Evolutionary conservation across 2,329 filamentous ascomycete species (phyloP).

Genomic region (Sclerotinia trifoliorum): DNA sequence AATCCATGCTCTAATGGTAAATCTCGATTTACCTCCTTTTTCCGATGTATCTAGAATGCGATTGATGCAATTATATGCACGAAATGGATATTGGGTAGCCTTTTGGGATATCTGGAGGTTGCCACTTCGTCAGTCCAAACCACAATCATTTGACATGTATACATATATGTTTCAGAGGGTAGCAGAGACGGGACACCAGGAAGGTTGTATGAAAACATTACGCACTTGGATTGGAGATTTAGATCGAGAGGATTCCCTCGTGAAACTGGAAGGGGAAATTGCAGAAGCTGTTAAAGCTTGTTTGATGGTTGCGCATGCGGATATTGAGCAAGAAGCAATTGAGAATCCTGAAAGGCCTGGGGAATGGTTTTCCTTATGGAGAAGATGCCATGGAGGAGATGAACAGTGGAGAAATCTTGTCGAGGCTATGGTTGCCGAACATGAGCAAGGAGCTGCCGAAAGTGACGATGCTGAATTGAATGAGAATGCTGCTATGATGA

Average conservation of each 20-base stretch:
- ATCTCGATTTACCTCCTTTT: slow-evolving; percentile 47
- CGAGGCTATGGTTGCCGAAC: background rate
- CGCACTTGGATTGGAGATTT: slow-evolving; percentile 60
- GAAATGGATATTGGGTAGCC: slow-evolving; percentile 50
- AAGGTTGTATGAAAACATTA: slow-evolving; percentile 48
- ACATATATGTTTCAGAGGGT: slow-evolving; percentile 51
- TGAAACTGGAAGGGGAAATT: slow-evolving; percentile 48
- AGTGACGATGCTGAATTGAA: background rate
- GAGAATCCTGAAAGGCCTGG: slow-evolving; percentile 22
- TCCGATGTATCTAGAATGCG: slow-evolving; percentile 42
- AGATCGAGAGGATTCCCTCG: slow-evolving; percentile 51
- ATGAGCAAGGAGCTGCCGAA: background rate
- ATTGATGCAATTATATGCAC: slow-evolving; percentile 50
- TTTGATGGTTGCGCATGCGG: slow-evolving; percentile 54
- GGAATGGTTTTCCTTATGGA: slow-evolving; percentile 32
- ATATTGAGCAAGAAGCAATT: slow-evolving; percentile 27
- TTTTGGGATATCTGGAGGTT: slow-evolving; percentile 63
- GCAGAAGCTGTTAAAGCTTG: slow-evolving; percentile 53
- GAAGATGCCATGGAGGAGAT: slow-evolving; percentile 19
- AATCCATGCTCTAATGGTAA: slow-evolving; percentile 48
- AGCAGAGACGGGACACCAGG: slow-evolving; percentile 46
- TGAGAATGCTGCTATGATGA: slow-evolving; percentile 3
- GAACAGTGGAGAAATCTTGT: background rate
- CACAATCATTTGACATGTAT: slow-evolving; percentile 56
- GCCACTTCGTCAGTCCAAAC: slow-evolving; percentile 49